Conservation (phyloP, 805 yeast genomes). For the Tetrapisispora namnaoensis region DNA sequence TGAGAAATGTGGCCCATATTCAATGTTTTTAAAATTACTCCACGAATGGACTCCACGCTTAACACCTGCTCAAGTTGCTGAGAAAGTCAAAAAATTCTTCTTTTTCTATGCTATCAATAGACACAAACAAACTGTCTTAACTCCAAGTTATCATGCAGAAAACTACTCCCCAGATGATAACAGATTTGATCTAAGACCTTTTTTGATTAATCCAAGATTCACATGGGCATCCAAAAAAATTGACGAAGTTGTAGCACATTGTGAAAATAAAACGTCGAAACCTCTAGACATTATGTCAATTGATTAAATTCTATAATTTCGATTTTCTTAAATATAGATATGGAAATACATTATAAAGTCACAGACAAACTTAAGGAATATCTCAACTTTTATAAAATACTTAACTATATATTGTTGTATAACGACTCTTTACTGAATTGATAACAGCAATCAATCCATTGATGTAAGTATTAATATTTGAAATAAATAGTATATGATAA, state of each 20-base stretch:
- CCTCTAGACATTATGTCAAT: constrained; percentile 25
- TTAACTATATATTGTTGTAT: too few relatives aligned
- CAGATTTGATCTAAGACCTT: constrained; percentile 93
- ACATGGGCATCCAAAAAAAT: constrained; percentile 85
- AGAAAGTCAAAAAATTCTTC: constrained; percentile 85
- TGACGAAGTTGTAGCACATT: constrained; percentile 61
- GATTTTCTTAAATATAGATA: neutral
- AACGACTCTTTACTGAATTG: too few relatives aligned
- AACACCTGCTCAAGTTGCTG: constrained; percentile 78
- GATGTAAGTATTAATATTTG: too few relatives aligned
- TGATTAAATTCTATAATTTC: constrained; percentile 11
- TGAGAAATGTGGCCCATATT: constrained; percentile 91
- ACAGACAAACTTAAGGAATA: too few relatives aligned
- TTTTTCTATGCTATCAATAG: constrained; percentile 91
- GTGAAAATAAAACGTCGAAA: constrained; percentile 30
- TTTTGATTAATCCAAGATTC: constrained; percentile 80
- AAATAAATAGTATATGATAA: too few relatives aligned
- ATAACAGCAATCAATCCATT: too few relatives aligned
- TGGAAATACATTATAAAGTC: neutral
- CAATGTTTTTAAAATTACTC: constrained; percentile 81
- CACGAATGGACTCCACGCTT: constrained; percentile 88
- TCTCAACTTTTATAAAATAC: too few relatives aligned
- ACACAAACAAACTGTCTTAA: constrained; percentile 94
- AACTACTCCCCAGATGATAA: constrained; percentile 98
- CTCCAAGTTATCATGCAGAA: constrained; percentile 97